Conservation (phyloP, 257 asterid species). For the Haberlea rhodopensis region DNA sequence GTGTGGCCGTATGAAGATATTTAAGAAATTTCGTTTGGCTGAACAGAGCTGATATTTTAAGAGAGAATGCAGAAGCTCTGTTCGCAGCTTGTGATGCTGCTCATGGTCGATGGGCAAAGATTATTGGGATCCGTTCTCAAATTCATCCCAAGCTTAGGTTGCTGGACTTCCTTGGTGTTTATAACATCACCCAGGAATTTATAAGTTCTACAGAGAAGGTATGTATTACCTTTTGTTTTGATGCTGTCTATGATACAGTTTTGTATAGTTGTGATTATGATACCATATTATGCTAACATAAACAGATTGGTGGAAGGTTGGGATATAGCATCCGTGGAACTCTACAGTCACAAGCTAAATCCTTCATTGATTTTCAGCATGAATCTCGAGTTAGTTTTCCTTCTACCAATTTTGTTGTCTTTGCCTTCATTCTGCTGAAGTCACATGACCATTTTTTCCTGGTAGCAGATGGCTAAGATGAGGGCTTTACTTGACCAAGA, state of each 20-base stretch:
- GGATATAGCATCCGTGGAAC: slow-evolving; percentile 97
- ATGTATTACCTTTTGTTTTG: slow-evolving; percentile 24
- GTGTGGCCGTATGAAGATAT: background rate
- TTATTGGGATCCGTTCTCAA: slow-evolving; percentile 90
- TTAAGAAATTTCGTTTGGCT: slow-evolving; percentile 31
- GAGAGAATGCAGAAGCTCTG: slow-evolving; percentile 96
- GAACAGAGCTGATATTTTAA: slow-evolving; percentile 83
- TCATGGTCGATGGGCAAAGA: slow-evolving; percentile 99
- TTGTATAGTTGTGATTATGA: slow-evolving; percentile 17
- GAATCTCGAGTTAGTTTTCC: slow-evolving; percentile 82
- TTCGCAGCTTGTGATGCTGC: slow-evolving; percentile 99
- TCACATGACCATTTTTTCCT: slow-evolving; percentile 33
- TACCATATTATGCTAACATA: slow-evolving; percentile 38
- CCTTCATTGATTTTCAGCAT: slow-evolving; percentile 87
- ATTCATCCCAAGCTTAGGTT: slow-evolving; percentile 81
- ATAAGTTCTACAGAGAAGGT: slow-evolving; percentile 92
- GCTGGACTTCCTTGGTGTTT: slow-evolving; percentile 81
- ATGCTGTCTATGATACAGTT: slow-evolving; percentile 14
- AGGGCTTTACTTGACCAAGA: slow-evolving; percentile 97
- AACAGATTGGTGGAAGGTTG: slow-evolving; percentile 99
- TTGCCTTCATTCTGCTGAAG: slow-evolving; percentile 23
- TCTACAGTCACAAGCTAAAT: slow-evolving; percentile 92
- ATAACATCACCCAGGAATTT: slow-evolving; percentile 85
- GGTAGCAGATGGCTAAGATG: slow-evolving; percentile 82
- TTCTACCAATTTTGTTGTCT: slow-evolving; percentile 21